Evolutionary conservation across 2,329 filamentous ascomycete genomes (phyloP), one percentile per base, ranked within the genome.

Genomic region (Nigrospora oryzae): DNA sequence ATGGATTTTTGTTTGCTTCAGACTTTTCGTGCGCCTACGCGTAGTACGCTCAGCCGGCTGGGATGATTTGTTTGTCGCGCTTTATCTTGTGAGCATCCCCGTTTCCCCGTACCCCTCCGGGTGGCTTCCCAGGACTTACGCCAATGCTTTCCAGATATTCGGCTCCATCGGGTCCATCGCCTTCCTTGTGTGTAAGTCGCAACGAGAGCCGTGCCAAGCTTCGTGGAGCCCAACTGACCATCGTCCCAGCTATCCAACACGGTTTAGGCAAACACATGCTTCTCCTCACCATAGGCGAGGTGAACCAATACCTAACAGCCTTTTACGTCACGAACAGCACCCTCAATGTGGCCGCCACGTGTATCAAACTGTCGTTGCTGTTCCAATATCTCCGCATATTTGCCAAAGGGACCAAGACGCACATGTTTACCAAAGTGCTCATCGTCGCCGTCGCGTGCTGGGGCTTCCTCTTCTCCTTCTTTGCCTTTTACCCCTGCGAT

Each of bases 301-400:
- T 38, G 14, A 37, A 35, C 34, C 16, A n/a, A 23, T 46, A 43
- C 37, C 44, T 46, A 19, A 36, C 41, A 3, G 7, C 44, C 15
- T 46, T 49, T 23, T 49, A 46, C 38, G 40, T 46, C 11, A 46
- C 44, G 32, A 44, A 49, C 36, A 42, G 44, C 31, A 38, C 40
- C 37, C 40, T 46, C 39, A 42, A 46, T 23, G 30, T 46, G 15
- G 40, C 32, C 33, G 35, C 40, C 4, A 33, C 40, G 32, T 42
- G 11, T 30, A 60, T 64, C 53, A 67, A 67, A 39, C 53, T 66
- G 7, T 63, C 62, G 6, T 56, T 67, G 0, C 53, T 66, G 1
- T 47, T 60, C 11, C 64, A 66, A 33, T 67, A 64, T 49, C 56
- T 66, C 14, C 62, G 63, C 11, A 51, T 66, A n/a, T 64, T 62